Evolutionary conservation across 352 stramenopile genomes (phyloP).

Genomic region (Plasmopara halstedii): DNA sequence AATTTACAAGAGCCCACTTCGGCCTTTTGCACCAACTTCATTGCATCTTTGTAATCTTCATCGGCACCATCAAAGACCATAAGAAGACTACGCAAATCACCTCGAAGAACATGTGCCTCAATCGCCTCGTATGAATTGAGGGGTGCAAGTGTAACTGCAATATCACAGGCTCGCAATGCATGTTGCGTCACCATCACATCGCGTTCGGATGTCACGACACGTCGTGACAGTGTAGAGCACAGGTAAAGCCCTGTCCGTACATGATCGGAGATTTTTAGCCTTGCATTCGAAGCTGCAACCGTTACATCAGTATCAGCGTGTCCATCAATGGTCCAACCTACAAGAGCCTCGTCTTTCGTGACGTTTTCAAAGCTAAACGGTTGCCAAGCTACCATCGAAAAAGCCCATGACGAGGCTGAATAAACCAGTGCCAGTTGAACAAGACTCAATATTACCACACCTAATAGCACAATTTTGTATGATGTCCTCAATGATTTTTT

Average conservation of each 20-base stretch:
- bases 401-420: slow-evolving; percentile 21
- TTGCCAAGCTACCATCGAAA: slow-evolving; percentile 24
- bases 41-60: slow-evolving; percentile 33
- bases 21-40: slow-evolving; percentile 6
- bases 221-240: slow-evolving; percentile 31
- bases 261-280: slow-evolving; percentile 16
- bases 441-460: slow-evolving; percentile 25
- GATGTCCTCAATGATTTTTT: slow-evolving; percentile 15
- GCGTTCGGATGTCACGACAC: slow-evolving; percentile 36
- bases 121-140: slow-evolving; percentile 16
- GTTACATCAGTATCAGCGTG: background rate
- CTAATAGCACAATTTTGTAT: slow-evolving; percentile 27
- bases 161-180: slow-evolving; percentile 36
- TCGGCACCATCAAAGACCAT: slow-evolving; percentile 30
- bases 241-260: slow-evolving; percentile 23
- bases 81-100: slow-evolving; percentile 45
- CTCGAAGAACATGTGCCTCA: slow-evolving; percentile 40
- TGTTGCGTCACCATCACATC: slow-evolving; percentile 27
- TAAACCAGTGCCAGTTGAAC: slow-evolving; percentile 21
- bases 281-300: background rate
- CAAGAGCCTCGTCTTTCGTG: background rate
- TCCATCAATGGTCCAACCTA: background rate
- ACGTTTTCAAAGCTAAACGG: slow-evolving; percentile 1
- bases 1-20: background rate
- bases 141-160: slow-evolving; percentile 30